Conservation (phyloP, 2,329 filamentous ascomycete genomes). For the Stachybotrys elegans region DNA sequence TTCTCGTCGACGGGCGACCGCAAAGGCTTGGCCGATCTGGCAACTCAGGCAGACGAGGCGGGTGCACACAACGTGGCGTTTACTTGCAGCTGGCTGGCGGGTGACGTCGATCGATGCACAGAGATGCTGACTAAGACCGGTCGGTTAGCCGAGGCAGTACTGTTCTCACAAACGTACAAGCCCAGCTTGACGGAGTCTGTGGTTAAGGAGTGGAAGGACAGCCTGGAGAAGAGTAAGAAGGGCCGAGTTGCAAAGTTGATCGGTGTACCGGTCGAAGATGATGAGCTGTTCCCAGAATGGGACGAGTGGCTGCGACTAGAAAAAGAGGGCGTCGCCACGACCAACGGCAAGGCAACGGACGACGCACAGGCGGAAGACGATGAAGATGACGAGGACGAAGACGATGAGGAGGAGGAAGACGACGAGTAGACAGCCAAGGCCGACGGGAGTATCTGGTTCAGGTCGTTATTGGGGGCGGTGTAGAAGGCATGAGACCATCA, state of each 20-base stretch:
- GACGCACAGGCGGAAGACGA: slow-evolving; percentile 14
- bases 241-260: slow-evolving; percentile 77
- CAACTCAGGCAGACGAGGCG: slow-evolving; percentile 66
- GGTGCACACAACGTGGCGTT: slow-evolving; percentile 92
- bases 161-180: slow-evolving; percentile 95
- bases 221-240: slow-evolving; percentile 80
- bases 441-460: slow-evolving; percentile 13
- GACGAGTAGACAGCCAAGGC: slow-evolving; percentile 18
- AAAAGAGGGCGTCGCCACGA: slow-evolving; percentile 51
- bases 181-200: slow-evolving; percentile 67
- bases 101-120: slow-evolving; percentile 76
- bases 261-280: slow-evolving; percentile 74
- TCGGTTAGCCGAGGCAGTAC: slow-evolving; percentile 75
- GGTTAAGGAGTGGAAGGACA: slow-evolving; percentile 76
- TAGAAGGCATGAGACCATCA: no score
- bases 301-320: slow-evolving; percentile 83
- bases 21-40: slow-evolving; percentile 67
- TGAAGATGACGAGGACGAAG: slow-evolving; percentile 12
- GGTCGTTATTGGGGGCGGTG: no score
- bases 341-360: slow-evolving; percentile 8
- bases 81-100: slow-evolving; percentile 80
- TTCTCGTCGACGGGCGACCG: slow-evolving; percentile 81
- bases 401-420: slow-evolving; percentile 18
- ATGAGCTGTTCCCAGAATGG: slow-evolving; percentile 94
- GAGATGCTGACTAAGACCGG: slow-evolving; percentile 75